Base-by-base conservation (phyloP, 106 monocot genomes). In the Acanthochlamys bracteata region DNA sequence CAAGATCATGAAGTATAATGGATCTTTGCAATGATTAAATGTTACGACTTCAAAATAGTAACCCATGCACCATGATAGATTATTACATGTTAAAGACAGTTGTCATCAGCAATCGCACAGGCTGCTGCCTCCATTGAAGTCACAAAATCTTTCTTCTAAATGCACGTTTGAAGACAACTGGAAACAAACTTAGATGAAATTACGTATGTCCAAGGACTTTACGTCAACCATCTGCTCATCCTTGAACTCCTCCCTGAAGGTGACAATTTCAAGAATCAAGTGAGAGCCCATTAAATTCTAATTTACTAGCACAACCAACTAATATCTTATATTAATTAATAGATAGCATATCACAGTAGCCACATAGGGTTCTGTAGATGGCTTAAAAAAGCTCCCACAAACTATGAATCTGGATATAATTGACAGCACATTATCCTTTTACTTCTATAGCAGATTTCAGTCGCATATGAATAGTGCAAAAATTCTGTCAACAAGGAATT, bases 201-300 rank as follows among this genome's bases (percentile, higher is more conserved):
- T 85, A 41, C 95, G 57, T 19, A 91, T 87, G 64, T 91, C 95
- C 80, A 96, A 55, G 0, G 82, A 70, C 68, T 74, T 82, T 8
- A 74, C 74, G 68, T 91, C 90, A 20, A 80, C 80, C 75, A 91
- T 84, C 85, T 96, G 42, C 72, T 96, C 96, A 64, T 83, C 91
- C 74, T 90, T 79, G 68, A 90, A 87, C 73, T 96, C 91, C 69
- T 82, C 80, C 76, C 96, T 91, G 84, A 47, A 51, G 7, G 65
- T n/a, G 66, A 4, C 43, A 16, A 63, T 41, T 33, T 51, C 21
- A 49, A 4, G 4, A 49, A 49, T 49, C 12, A 49, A 4, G 3
- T 14, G 49, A 49, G 49, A 49, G 17, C 9, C 49, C 12, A 12
- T 17, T 49, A 2, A 2, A 49, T 17, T 49, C 4, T 17, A 49